Percentiles rank a stretch among this genome's conserved stretches.
These are phyloP conservation scores for Dalbergia oliveri DNA, from an alignment of 306 rosid genomes.

Conservation along the genomic window DNA sequence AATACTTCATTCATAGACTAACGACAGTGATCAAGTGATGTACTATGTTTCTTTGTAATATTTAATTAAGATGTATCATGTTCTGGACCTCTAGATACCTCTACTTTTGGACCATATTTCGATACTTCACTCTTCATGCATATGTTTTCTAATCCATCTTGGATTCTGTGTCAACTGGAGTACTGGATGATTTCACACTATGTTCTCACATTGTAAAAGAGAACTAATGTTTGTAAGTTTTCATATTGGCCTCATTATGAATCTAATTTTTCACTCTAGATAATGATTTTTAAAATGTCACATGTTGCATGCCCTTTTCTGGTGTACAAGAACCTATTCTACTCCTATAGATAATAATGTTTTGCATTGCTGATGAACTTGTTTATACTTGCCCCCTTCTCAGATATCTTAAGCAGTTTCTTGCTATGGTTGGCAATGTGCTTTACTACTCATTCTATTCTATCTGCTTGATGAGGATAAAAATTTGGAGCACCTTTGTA, in stretches of 20 bases:
- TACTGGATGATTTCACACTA: background rate
- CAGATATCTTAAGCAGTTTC: background rate
- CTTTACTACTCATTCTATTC: background rate
- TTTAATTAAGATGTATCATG: slow-evolving; percentile 12
- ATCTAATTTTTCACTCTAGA: background rate
- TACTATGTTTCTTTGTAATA: background rate
- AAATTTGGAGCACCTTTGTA: background rate
- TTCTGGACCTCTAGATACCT: background rate
- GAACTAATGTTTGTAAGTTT: no score
- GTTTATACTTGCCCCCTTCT: background rate
- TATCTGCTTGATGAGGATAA: background rate
- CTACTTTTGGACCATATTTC: background rate
- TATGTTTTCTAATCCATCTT: background rate
- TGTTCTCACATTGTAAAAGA: background rate
- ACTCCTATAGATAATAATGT: background rate
- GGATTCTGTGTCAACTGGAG: background rate
- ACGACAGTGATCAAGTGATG: background rate
- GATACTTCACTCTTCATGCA: background rate
- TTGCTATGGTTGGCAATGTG: background rate
- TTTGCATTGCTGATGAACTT: background rate
- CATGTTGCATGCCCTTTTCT: background rate
- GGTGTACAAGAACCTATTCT: background rate
- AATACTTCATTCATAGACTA: background rate
- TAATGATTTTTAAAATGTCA: background rate
- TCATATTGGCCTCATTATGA: background rate